Evolutionary conservation across 2,329 filamentous ascomycete species (phyloP).

Genomic region (Sporothrix pallida): DNA sequence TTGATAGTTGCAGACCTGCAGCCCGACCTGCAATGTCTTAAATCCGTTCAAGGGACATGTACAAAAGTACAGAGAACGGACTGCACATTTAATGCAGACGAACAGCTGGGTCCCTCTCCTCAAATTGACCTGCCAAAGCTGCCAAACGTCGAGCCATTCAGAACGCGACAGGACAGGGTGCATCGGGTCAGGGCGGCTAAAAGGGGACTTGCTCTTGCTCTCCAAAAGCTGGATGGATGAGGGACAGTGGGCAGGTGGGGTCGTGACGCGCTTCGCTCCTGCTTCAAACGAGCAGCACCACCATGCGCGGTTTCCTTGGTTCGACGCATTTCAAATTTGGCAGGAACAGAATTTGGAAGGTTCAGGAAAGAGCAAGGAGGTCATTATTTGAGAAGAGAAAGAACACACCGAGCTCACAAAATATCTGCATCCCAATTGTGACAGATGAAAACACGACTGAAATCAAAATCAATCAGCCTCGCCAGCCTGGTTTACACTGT

Average conservation of each 20-base stretch:
- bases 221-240: constrained; percentile 3
- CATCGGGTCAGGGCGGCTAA: constrained; percentile 35
- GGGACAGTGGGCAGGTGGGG: constrained; percentile 32
- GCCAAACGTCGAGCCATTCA: constrained; percentile 30
- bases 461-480: too few species aligned
- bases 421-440: neutral
- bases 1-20: constrained; percentile 4
- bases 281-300: constrained; percentile 15
- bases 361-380: neutral
- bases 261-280: constrained; percentile 37
- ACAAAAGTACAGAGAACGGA: neutral
- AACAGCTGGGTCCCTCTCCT: neutral
- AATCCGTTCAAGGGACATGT: constrained; percentile 5
- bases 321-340: neutral
- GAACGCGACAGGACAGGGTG: constrained; percentile 31
- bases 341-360: constrained; percentile 11
- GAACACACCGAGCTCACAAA: too few species aligned
- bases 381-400: neutral
- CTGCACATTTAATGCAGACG: neutral
- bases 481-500: neutral
- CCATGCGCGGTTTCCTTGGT: constrained; percentile 32
- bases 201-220: constrained; percentile 19
- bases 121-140: neutral
- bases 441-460: too few species aligned
- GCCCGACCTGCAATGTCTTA: constrained; percentile 21